Conservation (phyloP, 2,329 filamentous ascomycete species). For the Hyphodiscus sp. region DNA sequence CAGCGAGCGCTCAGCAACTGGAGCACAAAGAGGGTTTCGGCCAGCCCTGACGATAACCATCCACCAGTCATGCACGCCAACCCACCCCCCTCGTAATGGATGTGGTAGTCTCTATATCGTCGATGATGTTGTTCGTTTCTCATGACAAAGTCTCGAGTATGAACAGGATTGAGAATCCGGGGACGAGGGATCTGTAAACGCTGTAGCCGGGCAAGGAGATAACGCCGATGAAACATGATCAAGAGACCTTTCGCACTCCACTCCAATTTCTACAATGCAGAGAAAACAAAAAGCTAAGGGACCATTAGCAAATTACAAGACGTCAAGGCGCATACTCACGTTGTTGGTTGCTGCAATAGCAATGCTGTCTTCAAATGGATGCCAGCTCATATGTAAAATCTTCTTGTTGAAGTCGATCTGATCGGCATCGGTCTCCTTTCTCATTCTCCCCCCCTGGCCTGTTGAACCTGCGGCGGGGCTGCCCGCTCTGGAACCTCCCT, state of each 20-base stretch:
- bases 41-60: constrained; percentile 14
- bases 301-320: constrained; percentile 11
- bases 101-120: constrained; percentile 19
- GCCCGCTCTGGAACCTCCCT: constrained; percentile 77
- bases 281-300: constrained; percentile 67
- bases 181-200: constrained; percentile 17
- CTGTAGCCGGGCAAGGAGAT: constrained; percentile 24
- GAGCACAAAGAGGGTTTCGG: constrained; percentile 14
- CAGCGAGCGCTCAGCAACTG: constrained; percentile 13
- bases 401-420: constrained; percentile 99
- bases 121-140: constrained; percentile 22
- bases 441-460: constrained; percentile 86
- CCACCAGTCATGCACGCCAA: constrained; percentile 17
- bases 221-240: constrained; percentile 29
- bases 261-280: constrained; percentile 52
- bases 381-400: constrained; percentile 99
- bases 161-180: constrained; percentile 18
- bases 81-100: constrained; percentile 9
- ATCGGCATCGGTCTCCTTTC: constrained; percentile 97
- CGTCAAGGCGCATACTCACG: constrained; percentile 52
- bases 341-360: constrained; percentile 99
- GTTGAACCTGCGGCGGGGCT: constrained; percentile 71
- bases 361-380: constrained; percentile 99
- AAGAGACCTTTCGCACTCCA: constrained; percentile 23
- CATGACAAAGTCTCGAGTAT: constrained; percentile 21